Evolutionary conservation across 441 rosid species (phyloP).

Genomic region (Eutrema salsugineum): DNA sequence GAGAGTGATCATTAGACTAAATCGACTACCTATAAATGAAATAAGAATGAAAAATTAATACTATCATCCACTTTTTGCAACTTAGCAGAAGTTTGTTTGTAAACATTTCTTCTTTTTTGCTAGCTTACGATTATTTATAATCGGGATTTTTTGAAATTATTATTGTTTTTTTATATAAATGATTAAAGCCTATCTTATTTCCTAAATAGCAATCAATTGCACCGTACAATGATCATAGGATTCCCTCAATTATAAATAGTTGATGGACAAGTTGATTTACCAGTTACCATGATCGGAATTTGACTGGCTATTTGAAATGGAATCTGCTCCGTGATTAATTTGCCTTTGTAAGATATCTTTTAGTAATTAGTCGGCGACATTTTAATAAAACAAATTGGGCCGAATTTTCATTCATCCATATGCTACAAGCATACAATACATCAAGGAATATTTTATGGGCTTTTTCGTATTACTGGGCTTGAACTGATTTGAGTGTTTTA

Average conservation of each 20-base stretch:
- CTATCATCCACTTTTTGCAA: background rate
- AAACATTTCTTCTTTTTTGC: too few species aligned
- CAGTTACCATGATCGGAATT: background rate
- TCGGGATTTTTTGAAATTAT: too few species aligned
- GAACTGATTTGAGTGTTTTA: too few species aligned
- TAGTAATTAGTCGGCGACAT: background rate
- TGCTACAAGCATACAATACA: background rate
- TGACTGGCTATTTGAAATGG: background rate
- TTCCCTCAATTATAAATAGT: background rate
- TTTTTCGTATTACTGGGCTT: background rate
- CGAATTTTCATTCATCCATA: background rate
- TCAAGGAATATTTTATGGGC: background rate
- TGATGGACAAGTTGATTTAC: slow-evolving; percentile 7
- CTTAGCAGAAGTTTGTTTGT: too few species aligned
- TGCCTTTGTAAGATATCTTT: background rate
- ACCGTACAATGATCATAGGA: slow-evolving; percentile 20
- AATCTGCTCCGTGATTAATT: background rate
- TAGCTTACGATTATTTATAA: too few species aligned
- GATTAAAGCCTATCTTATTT: background rate
- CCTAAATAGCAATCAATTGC: background rate
- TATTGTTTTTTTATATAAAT: background rate
- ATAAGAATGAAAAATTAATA: background rate
- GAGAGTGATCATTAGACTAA: background rate
- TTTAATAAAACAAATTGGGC: background rate
- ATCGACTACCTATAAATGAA: background rate